Conservation (phyloP, 768 basidiomycete genomes). For the Infundibulicybe gibba region DNA sequence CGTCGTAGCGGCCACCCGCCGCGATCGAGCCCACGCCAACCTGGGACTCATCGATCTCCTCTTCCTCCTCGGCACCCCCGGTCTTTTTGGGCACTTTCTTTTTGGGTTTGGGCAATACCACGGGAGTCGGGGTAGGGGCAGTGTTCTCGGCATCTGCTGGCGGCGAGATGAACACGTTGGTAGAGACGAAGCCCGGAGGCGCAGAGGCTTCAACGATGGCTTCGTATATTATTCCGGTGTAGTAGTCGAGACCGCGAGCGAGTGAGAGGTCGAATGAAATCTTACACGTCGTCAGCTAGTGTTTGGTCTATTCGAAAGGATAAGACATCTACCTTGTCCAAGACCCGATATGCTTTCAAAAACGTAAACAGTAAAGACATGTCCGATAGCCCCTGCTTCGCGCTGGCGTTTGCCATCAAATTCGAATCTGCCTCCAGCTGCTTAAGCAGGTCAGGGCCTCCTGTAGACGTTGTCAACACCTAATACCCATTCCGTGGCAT, state of each 20-base stretch:
- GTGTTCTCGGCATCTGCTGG: conserved; percentile 17
- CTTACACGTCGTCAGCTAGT: conserved; percentile 31
- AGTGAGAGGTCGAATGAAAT: conserved; percentile 96
- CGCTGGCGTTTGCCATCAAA: conserved; percentile 67
- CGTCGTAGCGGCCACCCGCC: conserved; percentile 97
- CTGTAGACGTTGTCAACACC: conserved; percentile 19
- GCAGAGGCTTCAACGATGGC: conserved; percentile 92
- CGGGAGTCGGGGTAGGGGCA: conserved; percentile 7
- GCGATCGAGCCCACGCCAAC: conserved; percentile 99
- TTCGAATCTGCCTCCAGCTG: conserved; percentile 59
- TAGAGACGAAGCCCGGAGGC: conserved; percentile 71
- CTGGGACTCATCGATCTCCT: conserved; percentile 88
- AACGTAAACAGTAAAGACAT: conserved; percentile 85
- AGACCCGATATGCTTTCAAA: conserved; percentile 74
- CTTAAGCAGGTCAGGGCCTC: conserved; percentile 74
- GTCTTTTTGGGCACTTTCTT: conserved; percentile 41
- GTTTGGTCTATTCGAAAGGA: neutral
- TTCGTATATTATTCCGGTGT: conserved; percentile 98
- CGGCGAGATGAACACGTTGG: conserved; percentile 43
- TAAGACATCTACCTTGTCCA: conserved; percentile 57
- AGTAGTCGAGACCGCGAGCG: conserved; percentile 97
- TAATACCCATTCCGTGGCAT: neutral
- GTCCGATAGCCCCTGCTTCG: conserved; percentile 80
- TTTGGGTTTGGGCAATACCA: conserved; percentile 8
- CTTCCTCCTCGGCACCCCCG: conserved; percentile 51